Base-by-base conservation (phyloP, 768 basidiomycete genomes). In the Suillus weaverae region DNA sequence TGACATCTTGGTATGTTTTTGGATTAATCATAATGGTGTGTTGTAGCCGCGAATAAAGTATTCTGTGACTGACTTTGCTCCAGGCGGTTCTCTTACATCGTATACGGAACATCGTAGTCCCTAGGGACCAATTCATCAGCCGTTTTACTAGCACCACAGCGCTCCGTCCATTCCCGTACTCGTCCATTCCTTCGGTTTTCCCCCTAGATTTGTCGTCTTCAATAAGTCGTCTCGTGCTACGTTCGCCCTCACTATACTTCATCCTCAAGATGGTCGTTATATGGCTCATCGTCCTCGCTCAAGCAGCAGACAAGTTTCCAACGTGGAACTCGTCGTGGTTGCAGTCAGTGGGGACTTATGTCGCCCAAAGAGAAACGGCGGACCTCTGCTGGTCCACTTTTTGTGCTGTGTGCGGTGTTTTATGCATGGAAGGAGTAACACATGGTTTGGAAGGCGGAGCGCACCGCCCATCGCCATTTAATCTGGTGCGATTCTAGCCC, bases 371-470 rank as follows among this genome's bases (percentile, higher is more conserved):
- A 68, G 83, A 86, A 43, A 91, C 89, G 80, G 74, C 81, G 0
- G 80, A 86, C 32, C 78, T 92, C 11, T 91, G 90, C 72, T 93
- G 92, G 91, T 78, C 77, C 38, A 91, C 89, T 0, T 93, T 92
- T 72, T 81, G 82, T 46, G 79, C 91, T 14, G 83, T 90, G 10
- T 91, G 91, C 66, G 79, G 76, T 20, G 85, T 87, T 0, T 84
- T 91, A 46, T 83, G 84, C 60, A 80, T 90, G 10, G 89, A 90
- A 62, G 85, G 87, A 0, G 80, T 92, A 26, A 84, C 88, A 30
- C 86, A 85, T 61, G 89, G 88, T 8, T 74, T 92, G 32, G 90
- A 91, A 70, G 90, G 90, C 1, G 73, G 83, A 51, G 82, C 81
- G 67, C 77, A 79, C 46, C 85, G 82, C 62, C 79, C 85, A 9